Evolutionary conservation across 2,329 filamentous ascomycete genomes (phyloP).

Genomic region (Sarocladiaceae sp.): DNA sequence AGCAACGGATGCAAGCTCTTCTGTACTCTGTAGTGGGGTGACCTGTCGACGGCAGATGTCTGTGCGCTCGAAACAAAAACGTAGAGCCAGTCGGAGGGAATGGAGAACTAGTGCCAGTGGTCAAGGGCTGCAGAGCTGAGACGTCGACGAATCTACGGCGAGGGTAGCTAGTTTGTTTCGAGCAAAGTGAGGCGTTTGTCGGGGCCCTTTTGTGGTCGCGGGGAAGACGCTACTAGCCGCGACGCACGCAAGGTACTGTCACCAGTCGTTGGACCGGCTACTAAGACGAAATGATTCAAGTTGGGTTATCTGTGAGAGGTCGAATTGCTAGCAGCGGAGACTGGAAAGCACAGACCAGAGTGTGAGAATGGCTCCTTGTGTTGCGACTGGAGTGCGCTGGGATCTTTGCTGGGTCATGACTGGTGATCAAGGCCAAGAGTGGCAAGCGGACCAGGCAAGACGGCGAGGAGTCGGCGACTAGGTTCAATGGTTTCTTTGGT

Average conservation of each 20-base stretch:
- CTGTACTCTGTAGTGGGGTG: background rate
- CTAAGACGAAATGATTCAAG: background rate
- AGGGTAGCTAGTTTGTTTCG: conserved; percentile 2
- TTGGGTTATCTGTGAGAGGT: background rate
- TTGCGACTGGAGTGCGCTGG: no score
- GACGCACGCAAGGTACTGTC: background rate
- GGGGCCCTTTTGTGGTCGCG: conserved; percentile 8
- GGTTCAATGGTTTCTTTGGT: no score
- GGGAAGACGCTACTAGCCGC: background rate
- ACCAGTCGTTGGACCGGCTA: conserved; percentile 6
- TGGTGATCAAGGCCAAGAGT: no score
- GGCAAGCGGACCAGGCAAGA: no score
- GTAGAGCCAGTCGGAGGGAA: conserved; percentile 2
- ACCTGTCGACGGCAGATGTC: background rate
- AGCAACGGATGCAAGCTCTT: no score
- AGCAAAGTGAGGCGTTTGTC: conserved; percentile 2
- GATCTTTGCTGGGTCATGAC: no score
- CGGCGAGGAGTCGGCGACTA: no score
- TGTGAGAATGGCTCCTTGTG: no score
- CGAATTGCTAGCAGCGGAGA: background rate
- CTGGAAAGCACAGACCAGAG: background rate
- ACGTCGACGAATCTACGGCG: background rate
- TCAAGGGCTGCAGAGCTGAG: background rate
- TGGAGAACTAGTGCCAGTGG: conserved; percentile 2
- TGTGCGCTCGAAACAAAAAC: background rate